Evolutionary conservation across 106 monocot genomes (phyloP), one percentile per base, ranked within the genome.

Genomic region (Acorus calamus): DNA sequence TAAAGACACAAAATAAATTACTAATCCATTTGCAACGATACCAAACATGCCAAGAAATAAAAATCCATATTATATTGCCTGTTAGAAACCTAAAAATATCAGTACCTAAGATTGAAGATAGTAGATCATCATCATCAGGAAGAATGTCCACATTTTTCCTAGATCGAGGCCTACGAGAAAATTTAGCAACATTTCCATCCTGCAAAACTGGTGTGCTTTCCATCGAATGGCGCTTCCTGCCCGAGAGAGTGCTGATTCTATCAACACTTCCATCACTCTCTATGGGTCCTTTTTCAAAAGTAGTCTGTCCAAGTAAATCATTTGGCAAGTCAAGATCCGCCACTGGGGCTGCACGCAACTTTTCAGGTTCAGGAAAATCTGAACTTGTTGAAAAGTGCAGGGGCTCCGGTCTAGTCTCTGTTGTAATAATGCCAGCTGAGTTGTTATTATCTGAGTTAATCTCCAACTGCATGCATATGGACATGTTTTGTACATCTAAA

Each of bases 51-150:
- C 28, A 28, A 28, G 28, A 28, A 28, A 28, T 28, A 28, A 28
- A 28, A 28, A 28, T 28, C 28, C 28, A 28, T 28, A 28, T 28
- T 28, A 28, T 28, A 28, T 28, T 28, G 28, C 28, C 28, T 28
- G 28, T 0, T 28, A 28, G 28, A 28, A 28, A 28, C 28, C 28
- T 28, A 28, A 28, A 53, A 46, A 45, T 8, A 61, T 44, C 13
- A 60, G 11, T 88, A 99, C 98, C 98, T 83, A 99, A 77, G 67
- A 99, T 92, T 52, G 98, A 92, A 10, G 86, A 80, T 69, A 99
- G 59, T 62, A 93, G 65, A 83, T 86, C 92, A 83, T 99, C 85
- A 72, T 99, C 92, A 75, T 81, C 60, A 66, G 78, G 77, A 65
- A 92, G 52, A 71, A 61, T 64, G 9, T 83, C 73, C 13, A n/a